A percentile compares a stretch with the other conserved stretches of the same genome.
These are phyloP conservation scores for Fusarium sororula DNA, from an alignment of 2,329 filamentous ascomycete genomes.

Conservation along the genomic window DNA sequence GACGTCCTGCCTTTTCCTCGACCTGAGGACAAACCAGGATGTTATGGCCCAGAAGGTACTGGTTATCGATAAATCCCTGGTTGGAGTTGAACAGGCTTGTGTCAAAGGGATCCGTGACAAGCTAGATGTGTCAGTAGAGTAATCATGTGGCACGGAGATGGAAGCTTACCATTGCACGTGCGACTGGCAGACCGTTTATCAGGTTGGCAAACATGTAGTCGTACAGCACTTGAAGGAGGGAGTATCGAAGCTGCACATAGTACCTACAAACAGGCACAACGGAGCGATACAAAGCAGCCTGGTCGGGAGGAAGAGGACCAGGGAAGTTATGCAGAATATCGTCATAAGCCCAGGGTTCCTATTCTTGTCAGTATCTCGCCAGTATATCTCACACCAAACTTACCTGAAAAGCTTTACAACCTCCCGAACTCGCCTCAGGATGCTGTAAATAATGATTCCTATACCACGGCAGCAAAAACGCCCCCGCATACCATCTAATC, in stretches of 20 bases:
- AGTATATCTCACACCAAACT: accelerated
- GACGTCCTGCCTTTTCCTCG: background rate
- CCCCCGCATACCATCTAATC: background rate
- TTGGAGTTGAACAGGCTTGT: background rate
- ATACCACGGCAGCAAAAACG: background rate
- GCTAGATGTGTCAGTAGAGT: background rate
- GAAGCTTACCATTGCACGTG: background rate
- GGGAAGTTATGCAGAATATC: background rate
- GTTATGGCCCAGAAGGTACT: background rate
- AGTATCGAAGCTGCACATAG: background rate
- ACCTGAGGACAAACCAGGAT: background rate
- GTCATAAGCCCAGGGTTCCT: background rate
- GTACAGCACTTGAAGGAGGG: background rate
- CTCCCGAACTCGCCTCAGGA: background rate
- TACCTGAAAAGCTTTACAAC: background rate
- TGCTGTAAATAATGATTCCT: conserved; percentile 1
- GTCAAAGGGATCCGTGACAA: background rate
- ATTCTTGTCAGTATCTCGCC: background rate
- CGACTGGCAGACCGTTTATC: background rate
- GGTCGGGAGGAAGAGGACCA: background rate
- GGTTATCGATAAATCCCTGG: background rate
- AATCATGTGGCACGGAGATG: accelerated
- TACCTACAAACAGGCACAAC: background rate
- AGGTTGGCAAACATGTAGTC: conserved; percentile 5
- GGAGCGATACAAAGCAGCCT: background rate